A percentile compares a stretch with the other conserved stretches of the same genome.
Evolutionary conservation across 2,329 filamentous ascomycete species (phyloP).

Genomic region (Trematosphaeria pertusa): DNA sequence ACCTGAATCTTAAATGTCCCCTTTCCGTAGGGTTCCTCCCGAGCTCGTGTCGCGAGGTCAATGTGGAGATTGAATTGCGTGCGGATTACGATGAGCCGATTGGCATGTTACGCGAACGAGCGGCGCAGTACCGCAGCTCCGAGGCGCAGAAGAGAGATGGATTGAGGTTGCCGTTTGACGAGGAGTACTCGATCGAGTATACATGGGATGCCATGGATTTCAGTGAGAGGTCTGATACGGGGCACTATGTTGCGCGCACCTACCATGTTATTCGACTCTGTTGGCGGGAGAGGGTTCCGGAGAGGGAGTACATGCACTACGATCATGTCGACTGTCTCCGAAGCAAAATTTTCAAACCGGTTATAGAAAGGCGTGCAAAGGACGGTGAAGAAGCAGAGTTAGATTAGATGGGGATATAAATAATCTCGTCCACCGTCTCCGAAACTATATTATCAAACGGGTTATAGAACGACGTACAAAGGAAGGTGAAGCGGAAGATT

Average conservation of each 20-base stretch:
- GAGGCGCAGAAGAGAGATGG: slow-evolving; percentile 15
- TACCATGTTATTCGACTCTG: slow-evolving; percentile 23
- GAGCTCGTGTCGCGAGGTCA: slow-evolving; percentile 31
- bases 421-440: too few species aligned
- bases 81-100: slow-evolving; percentile 14
- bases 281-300: slow-evolving; percentile 27
- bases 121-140: slow-evolving; percentile 11
- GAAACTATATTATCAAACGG: too few species aligned
- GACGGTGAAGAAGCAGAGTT: too few species aligned
- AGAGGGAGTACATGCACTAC: slow-evolving; percentile 32
- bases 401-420: too few species aligned
- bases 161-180: slow-evolving; percentile 18
- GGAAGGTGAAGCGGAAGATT: too few species aligned
- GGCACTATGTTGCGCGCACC: slow-evolving; percentile 11
- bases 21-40: slow-evolving; percentile 15
- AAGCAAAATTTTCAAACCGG: slow-evolving; percentile 3
- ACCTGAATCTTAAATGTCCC: background rate
- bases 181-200: slow-evolving; percentile 15
- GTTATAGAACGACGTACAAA: too few species aligned
- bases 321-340: slow-evolving; percentile 30
- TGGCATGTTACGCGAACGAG: slow-evolving; percentile 11
- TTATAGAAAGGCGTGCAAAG: too few species aligned
- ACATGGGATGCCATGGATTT: slow-evolving; percentile 28
- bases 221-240: slow-evolving; percentile 13
- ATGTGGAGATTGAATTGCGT: slow-evolving; percentile 29